phyloP scores from a whole-genome alignment of 345 rosid genomes.

The Moringa oleifera region DNA sequence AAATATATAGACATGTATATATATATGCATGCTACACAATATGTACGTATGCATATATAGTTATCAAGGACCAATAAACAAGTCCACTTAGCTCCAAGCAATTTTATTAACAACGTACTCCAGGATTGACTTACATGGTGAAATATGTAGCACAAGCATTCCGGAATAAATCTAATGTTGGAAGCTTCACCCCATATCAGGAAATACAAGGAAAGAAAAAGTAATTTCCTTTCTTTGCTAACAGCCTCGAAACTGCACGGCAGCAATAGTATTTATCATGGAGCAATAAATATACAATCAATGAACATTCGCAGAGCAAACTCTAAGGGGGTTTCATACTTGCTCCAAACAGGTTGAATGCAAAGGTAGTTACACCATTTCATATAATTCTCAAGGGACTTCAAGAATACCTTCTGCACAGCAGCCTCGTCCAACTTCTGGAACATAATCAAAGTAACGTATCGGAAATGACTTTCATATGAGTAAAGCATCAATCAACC shows the following conservation, averaged over 20 bases:
- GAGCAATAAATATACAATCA: neutral
- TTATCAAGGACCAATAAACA: neutral
- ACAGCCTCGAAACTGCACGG: constrained; percentile 69
- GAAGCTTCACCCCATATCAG: constrained; percentile 97
- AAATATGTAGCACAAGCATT: constrained; percentile 93
- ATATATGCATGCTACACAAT: neutral
- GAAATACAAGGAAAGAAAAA: constrained; percentile 73
- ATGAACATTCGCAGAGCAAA: constrained; percentile 18
- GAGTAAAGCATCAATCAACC: neutral
- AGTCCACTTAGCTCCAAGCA: neutral
- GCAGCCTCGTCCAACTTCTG: constrained; percentile 84
- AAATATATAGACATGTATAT: neutral
- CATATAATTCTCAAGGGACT: constrained; percentile 83
- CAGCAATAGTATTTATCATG: constrained; percentile 8
- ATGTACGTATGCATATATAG: constrained; percentile 5
- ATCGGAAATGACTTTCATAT: neutral
- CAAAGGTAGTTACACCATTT: constrained; percentile 89
- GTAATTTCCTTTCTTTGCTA: constrained; percentile 75
- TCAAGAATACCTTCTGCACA: constrained; percentile 58
- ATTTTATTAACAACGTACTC: too few relatives aligned
- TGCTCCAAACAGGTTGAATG: constrained; percentile 87
- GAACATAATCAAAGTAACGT: constrained; percentile 9
- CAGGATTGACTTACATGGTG: constrained; percentile 62
- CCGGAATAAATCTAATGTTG: constrained; percentile 83
- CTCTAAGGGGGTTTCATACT: constrained; percentile 33